Evolutionary conservation across 768 basidiomycete genomes (phyloP).

Genomic region (Hebeloma cylindrosporum): DNA sequence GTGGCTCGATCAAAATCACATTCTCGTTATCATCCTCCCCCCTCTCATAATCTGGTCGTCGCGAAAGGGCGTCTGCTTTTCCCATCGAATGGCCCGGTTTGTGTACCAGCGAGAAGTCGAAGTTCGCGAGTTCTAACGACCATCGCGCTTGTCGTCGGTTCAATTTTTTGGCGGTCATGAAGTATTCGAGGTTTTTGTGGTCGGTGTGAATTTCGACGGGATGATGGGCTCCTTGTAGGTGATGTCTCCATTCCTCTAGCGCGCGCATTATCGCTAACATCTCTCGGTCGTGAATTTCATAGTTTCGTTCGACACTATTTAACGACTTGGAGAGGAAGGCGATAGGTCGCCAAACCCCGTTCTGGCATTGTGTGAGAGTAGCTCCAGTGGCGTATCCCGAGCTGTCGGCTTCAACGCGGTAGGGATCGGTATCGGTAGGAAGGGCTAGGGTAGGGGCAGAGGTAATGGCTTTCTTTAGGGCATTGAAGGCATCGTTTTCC

Average conservation of each 20-base stretch:
- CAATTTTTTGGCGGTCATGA: constrained; percentile 6
- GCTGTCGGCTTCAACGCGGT: constrained; percentile 32
- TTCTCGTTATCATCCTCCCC: constrained; percentile 22
- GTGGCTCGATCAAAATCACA: constrained; percentile 12
- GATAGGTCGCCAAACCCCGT: constrained; percentile 34
- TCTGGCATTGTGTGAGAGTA: constrained; percentile 32
- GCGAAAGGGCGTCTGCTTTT: constrained; percentile 27
- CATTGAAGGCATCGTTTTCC: constrained; percentile 2
- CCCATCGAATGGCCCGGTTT: constrained; percentile 26
- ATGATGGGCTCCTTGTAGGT: constrained; percentile 18
- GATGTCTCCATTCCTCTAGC: constrained; percentile 26
- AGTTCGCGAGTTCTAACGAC: too few species aligned
- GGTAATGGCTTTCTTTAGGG: constrained; percentile 1
- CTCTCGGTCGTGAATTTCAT: constrained; percentile 47
- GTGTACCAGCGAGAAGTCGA: too few species aligned
- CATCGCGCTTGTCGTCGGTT: too few species aligned
- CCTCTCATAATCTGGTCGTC: constrained; percentile 24
- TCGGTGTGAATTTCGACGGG: constrained; percentile 16
- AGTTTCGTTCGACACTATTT: constrained; percentile 39
- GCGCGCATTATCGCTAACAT: constrained; percentile 43
- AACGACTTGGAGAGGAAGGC: constrained; percentile 37
- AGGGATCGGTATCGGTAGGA: constrained; percentile 7
- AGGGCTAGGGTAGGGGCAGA: constrained; percentile 1
- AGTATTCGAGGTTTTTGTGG: constrained; percentile 7
- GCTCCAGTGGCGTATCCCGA: constrained; percentile 39